Conservation (phyloP, 352 stramenopile genomes). For the Halophytophthora batemanensis region DNA sequence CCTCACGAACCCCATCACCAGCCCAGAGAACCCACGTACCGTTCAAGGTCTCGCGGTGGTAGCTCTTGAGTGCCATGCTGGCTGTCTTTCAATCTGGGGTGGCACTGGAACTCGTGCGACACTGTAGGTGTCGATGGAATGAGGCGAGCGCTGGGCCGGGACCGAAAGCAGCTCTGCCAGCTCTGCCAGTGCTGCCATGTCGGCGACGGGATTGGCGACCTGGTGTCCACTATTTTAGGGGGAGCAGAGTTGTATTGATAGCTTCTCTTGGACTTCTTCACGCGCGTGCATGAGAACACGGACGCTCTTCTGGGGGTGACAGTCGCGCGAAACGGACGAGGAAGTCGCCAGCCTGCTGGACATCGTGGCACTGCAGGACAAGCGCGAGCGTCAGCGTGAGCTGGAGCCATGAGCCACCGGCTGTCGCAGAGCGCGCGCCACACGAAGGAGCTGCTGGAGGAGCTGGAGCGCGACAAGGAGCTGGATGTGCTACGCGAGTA, state of each 20-base stretch:
- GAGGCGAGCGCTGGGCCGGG: too few species aligned
- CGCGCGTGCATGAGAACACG: too few species aligned
- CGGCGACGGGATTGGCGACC: too few species aligned
- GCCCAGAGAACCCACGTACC: slow-evolving; percentile 19
- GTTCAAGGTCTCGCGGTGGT: slow-evolving; percentile 75
- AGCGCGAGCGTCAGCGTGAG: background rate
- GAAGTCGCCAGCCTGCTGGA: too few species aligned
- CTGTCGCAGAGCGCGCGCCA: slow-evolving; percentile 79
- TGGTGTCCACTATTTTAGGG: background rate
- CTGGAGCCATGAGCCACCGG: slow-evolving; percentile 64
- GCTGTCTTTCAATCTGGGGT: background rate
- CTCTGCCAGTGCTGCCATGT: too few species aligned
- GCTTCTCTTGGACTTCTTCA: too few species aligned
- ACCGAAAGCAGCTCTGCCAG: background rate
- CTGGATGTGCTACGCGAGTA: slow-evolving; percentile 83
- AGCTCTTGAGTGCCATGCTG: slow-evolving; percentile 76
- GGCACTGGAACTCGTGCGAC: background rate
- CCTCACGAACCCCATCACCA: background rate
- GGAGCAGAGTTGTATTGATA: background rate
- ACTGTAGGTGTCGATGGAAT: too few species aligned
- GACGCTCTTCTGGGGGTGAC: too few species aligned
- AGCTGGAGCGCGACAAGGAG: slow-evolving; percentile 86
- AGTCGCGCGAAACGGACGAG: too few species aligned
- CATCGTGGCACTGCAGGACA: too few species aligned
- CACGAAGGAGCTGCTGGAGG: slow-evolving; percentile 77